Base-by-base conservation (phyloP, 2,329 filamentous ascomycete genomes). In the Aspergillus ochraceus region DNA sequence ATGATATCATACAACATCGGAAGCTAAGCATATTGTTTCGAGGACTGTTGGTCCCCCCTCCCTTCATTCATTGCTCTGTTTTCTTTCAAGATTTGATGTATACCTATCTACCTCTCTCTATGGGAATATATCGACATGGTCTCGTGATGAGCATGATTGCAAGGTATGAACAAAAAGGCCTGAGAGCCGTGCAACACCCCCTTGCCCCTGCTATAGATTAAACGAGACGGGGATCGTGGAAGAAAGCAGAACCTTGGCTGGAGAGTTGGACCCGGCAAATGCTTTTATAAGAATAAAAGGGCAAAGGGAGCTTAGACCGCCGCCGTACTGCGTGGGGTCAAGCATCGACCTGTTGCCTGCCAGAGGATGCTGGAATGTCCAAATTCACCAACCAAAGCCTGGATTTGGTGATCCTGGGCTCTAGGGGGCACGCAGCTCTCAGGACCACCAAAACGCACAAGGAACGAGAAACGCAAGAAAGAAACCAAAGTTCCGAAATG, bases 401-500 rank as follows among this genome's bases (percentile, higher is more conserved):
- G 22, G 42, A 58, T 53, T 52, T 47, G 55, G 54, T 57, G 54
- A 55, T 29, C 39, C 20, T 53, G 47, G 52, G 12, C 32, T 24
- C 45, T 36, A 29, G 46, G 45, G 49, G 26, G 42, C 52, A 11
- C 46, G 24, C 14, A 30, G 47, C 50, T 36, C 51, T 24, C 29
- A 46, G 54, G 29, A 49, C 19, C 51, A 54, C 46, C 52, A 20
- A 52, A 53, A 60, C 54, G 46, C 51, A 60, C 47, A 64, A 26
- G 46, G 30, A 53, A 59, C 51, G 49, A 52, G 55, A 42, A 61
- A 61, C 61, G 55, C 59, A 58, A 62, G 54, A 61, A 53, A 55
- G 47, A 52, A 51, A 58, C 45, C 32, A 54, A 39, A 19, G 20
- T 19, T 47, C 22, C 45, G 45, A 54, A 59, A 55, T 58, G 46